Evolutionary conservation across 2,329 filamentous ascomycete species (phyloP).

Genomic region (Sporothrix protearum): DNA sequence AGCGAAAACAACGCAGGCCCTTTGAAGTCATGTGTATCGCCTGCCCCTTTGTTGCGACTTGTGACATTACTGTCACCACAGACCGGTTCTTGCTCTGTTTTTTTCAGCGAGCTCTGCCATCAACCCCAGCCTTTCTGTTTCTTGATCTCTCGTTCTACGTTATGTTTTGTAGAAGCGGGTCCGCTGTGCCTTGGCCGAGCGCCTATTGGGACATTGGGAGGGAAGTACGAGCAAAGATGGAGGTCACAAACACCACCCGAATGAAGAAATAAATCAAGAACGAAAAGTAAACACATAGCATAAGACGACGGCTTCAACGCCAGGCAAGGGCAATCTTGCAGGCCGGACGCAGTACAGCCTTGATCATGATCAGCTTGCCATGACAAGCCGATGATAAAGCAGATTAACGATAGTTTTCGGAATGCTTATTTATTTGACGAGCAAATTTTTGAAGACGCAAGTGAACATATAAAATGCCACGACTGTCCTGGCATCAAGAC

Average conservation of each 20-base stretch:
- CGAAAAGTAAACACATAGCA: background rate
- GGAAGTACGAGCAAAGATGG: background rate
- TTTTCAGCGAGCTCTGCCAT: background rate
- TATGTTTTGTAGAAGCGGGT: background rate
- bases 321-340: background rate
- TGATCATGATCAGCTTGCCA: constrained; percentile 17
- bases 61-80: background rate
- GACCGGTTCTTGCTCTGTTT: background rate
- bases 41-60: background rate
- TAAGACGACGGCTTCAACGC: background rate
- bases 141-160: background rate
- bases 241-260: background rate
- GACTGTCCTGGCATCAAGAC: background rate
- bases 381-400: constrained; percentile 14
- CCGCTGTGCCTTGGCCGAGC: background rate
- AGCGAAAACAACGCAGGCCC: background rate
- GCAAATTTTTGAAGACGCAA: background rate
- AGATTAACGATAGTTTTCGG: background rate
- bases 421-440: background rate
- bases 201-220: background rate
- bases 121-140: background rate
- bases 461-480: background rate
- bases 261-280: background rate
- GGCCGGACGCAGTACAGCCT: background rate
- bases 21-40: background rate